phyloP scores from a whole-genome alignment of 306 rosid species.

The Rubus parviflorus region DNA sequence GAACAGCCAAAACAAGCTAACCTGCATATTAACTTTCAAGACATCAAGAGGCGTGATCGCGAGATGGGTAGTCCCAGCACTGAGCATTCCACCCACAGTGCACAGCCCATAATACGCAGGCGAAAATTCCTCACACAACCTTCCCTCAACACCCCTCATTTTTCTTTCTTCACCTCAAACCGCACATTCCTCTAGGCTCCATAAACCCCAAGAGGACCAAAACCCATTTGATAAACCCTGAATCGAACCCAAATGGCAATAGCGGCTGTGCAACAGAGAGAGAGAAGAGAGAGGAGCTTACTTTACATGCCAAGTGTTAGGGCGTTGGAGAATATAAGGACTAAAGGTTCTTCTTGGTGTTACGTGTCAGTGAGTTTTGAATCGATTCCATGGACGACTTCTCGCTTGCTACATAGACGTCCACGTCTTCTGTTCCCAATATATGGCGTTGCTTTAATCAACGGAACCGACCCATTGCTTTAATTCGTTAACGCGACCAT shows the following conservation, averaged over 20 bases:
- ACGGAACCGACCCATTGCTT: not conserved
- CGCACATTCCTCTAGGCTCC: not conserved
- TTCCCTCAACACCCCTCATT: slow-evolving; percentile 40
- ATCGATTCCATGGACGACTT: slow-evolving; percentile 13
- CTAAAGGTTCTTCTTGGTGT: not conserved
- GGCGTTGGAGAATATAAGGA: not conserved
- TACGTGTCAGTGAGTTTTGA: slow-evolving; percentile 15
- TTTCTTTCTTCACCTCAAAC: slow-evolving; percentile 4
- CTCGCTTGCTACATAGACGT: slow-evolving; percentile 9
- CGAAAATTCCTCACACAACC: slow-evolving; percentile 51
- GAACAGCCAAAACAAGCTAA: too few relatives aligned
- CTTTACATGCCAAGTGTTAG: not conserved
- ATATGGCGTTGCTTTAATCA: slow-evolving; percentile 29
- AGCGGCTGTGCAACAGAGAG: slow-evolving; percentile 2
- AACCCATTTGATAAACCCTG: slow-evolving; percentile 9
- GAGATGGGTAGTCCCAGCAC: slow-evolving; percentile 69
- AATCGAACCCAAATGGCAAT: not conserved
- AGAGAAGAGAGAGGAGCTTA: not conserved
- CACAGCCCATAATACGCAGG: slow-evolving; percentile 64
- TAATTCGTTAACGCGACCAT: not conserved
- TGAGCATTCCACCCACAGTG: slow-evolving; percentile 65
- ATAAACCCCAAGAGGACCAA: not conserved
- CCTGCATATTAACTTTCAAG: slow-evolving; percentile 84
- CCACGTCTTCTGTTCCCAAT: slow-evolving; percentile 46
- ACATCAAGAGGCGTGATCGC: slow-evolving; percentile 74